Percentiles rank a stretch among this genome's conserved stretches.
These are phyloP conservation scores for Passiflora organensis DNA, from an alignment of 345 rosid genomes.

Conservation along the genomic window DNA sequence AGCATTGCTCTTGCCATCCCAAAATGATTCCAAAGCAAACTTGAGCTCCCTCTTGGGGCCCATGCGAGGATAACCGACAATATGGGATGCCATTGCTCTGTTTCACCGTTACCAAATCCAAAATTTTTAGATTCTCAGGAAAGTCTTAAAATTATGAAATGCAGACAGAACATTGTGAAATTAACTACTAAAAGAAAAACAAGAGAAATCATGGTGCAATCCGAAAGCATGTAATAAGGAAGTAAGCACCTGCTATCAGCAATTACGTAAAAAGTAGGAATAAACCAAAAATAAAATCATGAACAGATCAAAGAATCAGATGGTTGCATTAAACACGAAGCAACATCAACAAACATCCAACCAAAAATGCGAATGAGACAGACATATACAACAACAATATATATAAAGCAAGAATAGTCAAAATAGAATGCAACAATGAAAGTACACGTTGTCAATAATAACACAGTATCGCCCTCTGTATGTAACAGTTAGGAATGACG, in stretches of 20 bases:
- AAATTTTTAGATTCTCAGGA: not conserved
- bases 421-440: not conserved
- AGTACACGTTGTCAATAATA: too few relatives aligned
- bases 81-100: conserved; percentile 86
- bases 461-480: too few relatives aligned
- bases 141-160: not conserved
- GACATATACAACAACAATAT: not conserved
- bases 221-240: too few relatives aligned
- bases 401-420: not conserved
- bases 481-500: too few relatives aligned
- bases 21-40: conserved; percentile 95
- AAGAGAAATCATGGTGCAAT: too few relatives aligned
- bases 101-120: conserved; percentile 14
- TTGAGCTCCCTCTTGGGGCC: conserved; percentile 99
- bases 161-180: too few relatives aligned
- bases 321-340: not conserved
- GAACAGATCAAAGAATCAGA: not conserved
- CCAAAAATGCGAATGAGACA: not conserved
- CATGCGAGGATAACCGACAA: conserved; percentile 99
- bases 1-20: conserved; percentile 95
- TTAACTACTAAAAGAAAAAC: too few relatives aligned
- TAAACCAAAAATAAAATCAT: not conserved
- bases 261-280: not conserved
- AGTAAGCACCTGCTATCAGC: too few relatives aligned
- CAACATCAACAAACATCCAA: not conserved